Base-by-base conservation (phyloP, 2,329 filamentous ascomycete species). In the Colletotrichum abscissum region DNA sequence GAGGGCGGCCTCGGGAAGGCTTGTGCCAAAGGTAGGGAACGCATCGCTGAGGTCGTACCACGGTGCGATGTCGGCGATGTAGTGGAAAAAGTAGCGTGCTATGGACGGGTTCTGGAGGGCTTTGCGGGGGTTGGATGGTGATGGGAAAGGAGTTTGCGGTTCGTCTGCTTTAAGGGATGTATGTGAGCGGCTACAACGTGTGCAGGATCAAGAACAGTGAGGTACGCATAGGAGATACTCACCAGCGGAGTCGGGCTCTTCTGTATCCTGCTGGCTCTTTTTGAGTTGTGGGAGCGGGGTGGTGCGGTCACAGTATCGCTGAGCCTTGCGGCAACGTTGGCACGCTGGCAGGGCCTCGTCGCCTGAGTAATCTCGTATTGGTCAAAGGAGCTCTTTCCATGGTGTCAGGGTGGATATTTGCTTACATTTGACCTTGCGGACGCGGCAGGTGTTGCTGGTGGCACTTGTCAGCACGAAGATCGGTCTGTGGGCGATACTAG, bases 11-110 rank as follows among this genome's bases (percentile, higher is more conserved):
- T 74, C 64, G 0, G 85, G 82, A 0, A 87, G 81, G 0, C 77
- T 54, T 4, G 76, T 80, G 6, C 76, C 78, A 42, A 88, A 88
- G 4, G 78, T 75, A 0, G 76, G 78, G 2, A 75, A 64, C 1
- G 78, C 69, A 68, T 88, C 86, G 58, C 84, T 85, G 8, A 88
- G 80, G 63, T 88, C 85, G 75, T 87, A 88, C 86, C 86, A 88
- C 2, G 78, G 76, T 1, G 86, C 84, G 22, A 87, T 77, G 49
- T 77, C 68, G 1, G 75, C 71, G 9, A 82, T 81, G 74, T 87
- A 87, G 67, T 82, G 80, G 55, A 81, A 78, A 57, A 86, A 86
- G 16, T 84, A 77, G 7, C 72, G 76, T 2, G 83, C 79, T 12
- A 84, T 77, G 3, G 78, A 77, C n/a, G 76, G 78, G 3, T 80